Evolutionary conservation across 768 basidiomycete species (phyloP).

Genomic region (Tephrocybe sp.): DNA sequence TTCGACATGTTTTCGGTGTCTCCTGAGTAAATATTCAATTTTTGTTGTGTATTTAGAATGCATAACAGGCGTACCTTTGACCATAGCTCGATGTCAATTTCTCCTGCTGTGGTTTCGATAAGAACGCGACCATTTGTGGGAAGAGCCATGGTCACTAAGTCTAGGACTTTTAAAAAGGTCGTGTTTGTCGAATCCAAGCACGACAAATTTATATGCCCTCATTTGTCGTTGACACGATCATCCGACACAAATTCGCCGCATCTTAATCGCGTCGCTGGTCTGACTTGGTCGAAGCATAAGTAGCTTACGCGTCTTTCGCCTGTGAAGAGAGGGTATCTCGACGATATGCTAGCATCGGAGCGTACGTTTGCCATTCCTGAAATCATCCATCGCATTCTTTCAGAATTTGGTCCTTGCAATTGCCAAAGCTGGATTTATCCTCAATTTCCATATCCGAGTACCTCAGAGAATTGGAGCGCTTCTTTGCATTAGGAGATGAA

Average conservation of each 20-base stretch:
- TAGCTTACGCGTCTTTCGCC: no score
- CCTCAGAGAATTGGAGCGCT: neutral
- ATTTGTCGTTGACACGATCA: no score
- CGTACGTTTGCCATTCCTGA: neutral
- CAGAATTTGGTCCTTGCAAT: neutral
- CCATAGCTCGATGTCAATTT: constrained; percentile 91
- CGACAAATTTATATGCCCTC: no score
- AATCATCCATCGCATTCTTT: neutral
- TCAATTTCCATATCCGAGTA: neutral
- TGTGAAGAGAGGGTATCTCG: no score
- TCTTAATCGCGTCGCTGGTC: no score
- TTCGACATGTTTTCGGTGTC: constrained; percentile 92
- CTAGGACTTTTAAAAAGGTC: no score
- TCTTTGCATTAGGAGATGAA: neutral
- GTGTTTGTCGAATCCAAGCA: neutral
- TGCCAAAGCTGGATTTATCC: neutral
- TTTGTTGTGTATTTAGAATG: neutral
- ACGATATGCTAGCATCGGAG: neutral
- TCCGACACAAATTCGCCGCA: no score
- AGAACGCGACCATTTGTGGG: constrained; percentile 87
- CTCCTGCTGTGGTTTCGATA: constrained; percentile 84
- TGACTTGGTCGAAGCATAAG: no score
- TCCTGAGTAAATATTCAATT: constrained; percentile 49
- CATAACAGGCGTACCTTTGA: constrained; percentile 61
- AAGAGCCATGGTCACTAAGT: constrained; percentile 65